Evolutionary conservation across 257 asterid species (phyloP), one percentile per base, ranked within the genome.

Genomic region (Coffea eugenioides): DNA sequence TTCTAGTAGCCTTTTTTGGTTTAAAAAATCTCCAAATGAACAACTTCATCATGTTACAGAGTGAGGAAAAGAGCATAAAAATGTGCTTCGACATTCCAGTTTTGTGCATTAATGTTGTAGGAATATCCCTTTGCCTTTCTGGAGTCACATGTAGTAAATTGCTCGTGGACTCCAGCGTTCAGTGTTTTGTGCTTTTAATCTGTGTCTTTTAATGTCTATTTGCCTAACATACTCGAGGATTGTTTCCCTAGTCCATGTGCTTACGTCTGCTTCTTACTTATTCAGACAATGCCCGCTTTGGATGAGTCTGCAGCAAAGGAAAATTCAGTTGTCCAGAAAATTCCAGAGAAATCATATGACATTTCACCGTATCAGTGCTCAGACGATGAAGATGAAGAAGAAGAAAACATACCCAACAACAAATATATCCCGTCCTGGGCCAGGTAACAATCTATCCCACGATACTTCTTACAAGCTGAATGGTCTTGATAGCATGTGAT

Each of bases 301-400:
- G 86, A 87, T 39, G 84, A 77, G 81, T 85, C 94, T 70, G 88
- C 88, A 82, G 73, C 79, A 70, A 87, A 78, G 36, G 86, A 83
- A 75, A 84, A 86, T 80, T 67, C 87, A 80, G 77, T 83, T 77
- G 71, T 67, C 85, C 80, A 67, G 71, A 86, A 75, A 62, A 82
- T 73, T 71, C 82, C 18, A 80, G 96, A 85, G 83, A 88, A 84
- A 78, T 92, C 98, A 76, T 96, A 96, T 69, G 98, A 94, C 73
- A 94, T 94, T 84, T 96, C 99, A 80, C 99, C 99, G 61, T 96
- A 94, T 83, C 95, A 89, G 76, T 88, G 97, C 86, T 91, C 99
- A 15, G 99, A 95, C 76, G 99, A 95, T 64, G 97, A 89, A 67
- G 97, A 88, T 64, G 97, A 90, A 16, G 97, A 92, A 31, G 94